Evolutionary conservation across 805 yeast genomes (phyloP), one percentile per base, ranked within the genome.

Genomic region (Pichia thaimueangensis): DNA sequence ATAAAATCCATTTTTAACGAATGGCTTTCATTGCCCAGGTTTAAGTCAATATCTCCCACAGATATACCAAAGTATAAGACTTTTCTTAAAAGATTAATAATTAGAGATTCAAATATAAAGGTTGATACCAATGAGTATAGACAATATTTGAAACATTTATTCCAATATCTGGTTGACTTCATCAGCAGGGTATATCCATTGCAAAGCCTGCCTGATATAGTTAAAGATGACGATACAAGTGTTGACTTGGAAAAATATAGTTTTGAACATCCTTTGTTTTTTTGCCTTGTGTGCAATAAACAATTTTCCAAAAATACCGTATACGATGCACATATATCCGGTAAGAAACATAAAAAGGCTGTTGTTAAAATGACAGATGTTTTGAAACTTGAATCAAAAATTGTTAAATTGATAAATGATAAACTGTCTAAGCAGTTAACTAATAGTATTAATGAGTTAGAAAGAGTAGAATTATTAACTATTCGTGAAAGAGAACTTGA

Each of bases 301-400:
- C 43, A 53, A 16, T 88, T 86, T 56, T 64, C 83, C 12, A 81
- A 82, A 40, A 64, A 64, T 22, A 63, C 87, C 0, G 93, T 85
- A 0, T 88, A 68, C 56, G 61, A 71, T 4, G 79, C 74, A 3
- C 97, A 91, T 67, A 59, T 86, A 21, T 46, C 53, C 1, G 95
- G 96, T 1, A 85, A 83, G 56, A 81, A 80, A 51, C 97, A 91
- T 57, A 63, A 69, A 43, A 81, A 78, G 50, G 76, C 76, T 30
- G 56, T 51, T 0, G 30, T 31, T 13, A 35, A 13, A 22, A 9
- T 19, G 2, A 6, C 2, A 9, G 31, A 43, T 6, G 27, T 30
- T 23, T 27, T 41, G 23, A 39, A 35, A 34, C 15, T 19, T 36
- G 46, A 38, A 17, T 40, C 19, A n/a, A 36, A 29, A 34, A 36